These are phyloP conservation scores for Cyberlindnera petersonii DNA, from an alignment of 805 yeast genomes.

Conservation along the genomic window DNA sequence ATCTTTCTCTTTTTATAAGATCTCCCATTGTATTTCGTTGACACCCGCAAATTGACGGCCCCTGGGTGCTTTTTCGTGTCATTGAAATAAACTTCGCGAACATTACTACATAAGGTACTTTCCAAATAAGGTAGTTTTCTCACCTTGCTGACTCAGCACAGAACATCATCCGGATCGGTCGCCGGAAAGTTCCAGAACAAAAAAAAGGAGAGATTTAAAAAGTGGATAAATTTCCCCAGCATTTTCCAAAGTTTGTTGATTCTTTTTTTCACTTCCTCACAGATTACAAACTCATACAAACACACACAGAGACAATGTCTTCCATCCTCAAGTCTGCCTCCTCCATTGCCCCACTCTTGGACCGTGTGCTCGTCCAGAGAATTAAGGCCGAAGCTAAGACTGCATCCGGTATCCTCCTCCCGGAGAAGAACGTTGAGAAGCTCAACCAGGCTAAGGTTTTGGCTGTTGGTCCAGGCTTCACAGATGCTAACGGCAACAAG, in stretches of 20 bases:
- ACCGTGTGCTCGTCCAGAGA: constrained; percentile 95
- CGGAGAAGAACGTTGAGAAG: constrained; percentile 94
- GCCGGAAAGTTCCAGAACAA: constrained; percentile 11
- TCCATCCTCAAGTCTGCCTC: constrained; percentile 77
- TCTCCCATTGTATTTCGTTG: not conserved
- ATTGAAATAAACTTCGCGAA: constrained; percentile 2
- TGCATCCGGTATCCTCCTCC: constrained; percentile 87
- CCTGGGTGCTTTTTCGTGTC: not conserved
- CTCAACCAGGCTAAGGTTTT: constrained; percentile 87
- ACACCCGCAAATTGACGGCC: constrained; percentile 5
- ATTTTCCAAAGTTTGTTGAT: not conserved
- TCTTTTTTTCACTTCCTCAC: not conserved
- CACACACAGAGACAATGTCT: constrained; percentile 31
- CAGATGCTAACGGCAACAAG: constrained; percentile 69
- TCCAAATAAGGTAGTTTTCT: constrained; percentile 1
- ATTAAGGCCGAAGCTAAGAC: constrained; percentile 88
- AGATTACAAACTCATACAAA: not conserved
- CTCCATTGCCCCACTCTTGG: constrained; percentile 86
- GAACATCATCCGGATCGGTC: not conserved
- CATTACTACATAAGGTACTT: not conserved
- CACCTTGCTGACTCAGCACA: not conserved
- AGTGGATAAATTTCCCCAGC: not conserved
- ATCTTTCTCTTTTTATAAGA: not conserved
- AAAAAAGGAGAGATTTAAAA: not conserved
- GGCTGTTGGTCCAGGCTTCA: constrained; percentile 93